Evolutionary conservation across 2,329 filamentous ascomycete species (phyloP).

Genomic region (Trichoderma atrobrunneum): DNA sequence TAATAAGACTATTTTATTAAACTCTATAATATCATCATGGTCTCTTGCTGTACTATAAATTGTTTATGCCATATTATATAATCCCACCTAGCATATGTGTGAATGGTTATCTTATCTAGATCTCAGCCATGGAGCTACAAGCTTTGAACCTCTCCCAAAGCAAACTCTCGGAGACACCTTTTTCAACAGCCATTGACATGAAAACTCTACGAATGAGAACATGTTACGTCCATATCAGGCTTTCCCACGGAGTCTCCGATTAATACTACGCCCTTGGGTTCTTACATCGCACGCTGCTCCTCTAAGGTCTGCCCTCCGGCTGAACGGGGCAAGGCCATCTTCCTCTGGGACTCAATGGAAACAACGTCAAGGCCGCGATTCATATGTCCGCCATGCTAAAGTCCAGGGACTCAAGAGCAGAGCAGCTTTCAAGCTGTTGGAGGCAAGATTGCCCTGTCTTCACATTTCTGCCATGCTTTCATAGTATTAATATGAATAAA

Average conservation of each 20-base stretch:
- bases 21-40: not conserved
- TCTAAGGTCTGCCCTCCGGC: not conserved
- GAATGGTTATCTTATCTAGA: not conserved
- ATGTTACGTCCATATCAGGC: not conserved
- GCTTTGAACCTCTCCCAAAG: not conserved
- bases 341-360: slow-evolving; percentile 79
- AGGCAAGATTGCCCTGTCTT: slow-evolving; percentile 52
- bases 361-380: slow-evolving; percentile 70
- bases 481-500: not conserved
- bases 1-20: not conserved
- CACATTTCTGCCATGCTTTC: not conserved
- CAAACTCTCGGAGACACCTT: not conserved
- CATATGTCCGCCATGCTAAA: slow-evolving; percentile 70
- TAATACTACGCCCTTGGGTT: not conserved
- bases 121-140: not conserved
- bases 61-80: not conserved
- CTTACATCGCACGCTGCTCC: not conserved
- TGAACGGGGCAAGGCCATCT: not conserved
- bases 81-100: not conserved
- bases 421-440: slow-evolving; percentile 88
- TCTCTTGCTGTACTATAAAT: not conserved
- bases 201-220: not conserved
- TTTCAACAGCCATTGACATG: not conserved
- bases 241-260: not conserved
- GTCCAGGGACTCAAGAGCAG: slow-evolving; percentile 81